Evolutionary conservation across 2,329 filamentous ascomycete genomes (phyloP).

Genomic region (Phialophora tarda): DNA sequence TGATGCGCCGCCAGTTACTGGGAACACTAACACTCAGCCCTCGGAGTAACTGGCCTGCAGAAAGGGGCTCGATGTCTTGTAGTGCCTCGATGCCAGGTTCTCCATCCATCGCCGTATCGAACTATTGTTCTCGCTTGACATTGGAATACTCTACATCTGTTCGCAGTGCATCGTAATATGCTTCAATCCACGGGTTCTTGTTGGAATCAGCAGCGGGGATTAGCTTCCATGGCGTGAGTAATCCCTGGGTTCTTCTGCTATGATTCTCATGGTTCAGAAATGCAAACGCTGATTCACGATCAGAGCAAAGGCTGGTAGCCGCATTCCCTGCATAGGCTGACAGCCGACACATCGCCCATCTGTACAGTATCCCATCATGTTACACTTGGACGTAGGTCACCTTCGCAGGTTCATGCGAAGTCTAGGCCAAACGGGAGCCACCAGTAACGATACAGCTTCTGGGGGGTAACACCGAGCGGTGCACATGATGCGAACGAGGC

Average conservation of each 20-base stretch:
- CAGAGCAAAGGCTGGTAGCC: neutral
- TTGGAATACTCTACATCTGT: neutral
- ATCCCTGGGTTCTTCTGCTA: neutral
- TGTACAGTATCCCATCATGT: neutral
- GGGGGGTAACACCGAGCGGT: neutral
- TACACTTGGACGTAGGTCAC: neutral
- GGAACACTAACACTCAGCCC: neutral
- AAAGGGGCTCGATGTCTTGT: neutral
- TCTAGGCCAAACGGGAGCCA: neutral
- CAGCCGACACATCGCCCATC: neutral
- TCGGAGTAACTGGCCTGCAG: neutral
- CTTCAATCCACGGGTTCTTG: neutral
- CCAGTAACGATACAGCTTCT: neutral
- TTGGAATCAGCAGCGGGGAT: neutral
- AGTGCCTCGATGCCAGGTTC: neutral
- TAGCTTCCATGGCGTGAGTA: neutral
- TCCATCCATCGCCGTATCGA: neutral
- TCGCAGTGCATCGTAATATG: neutral
- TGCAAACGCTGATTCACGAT: neutral
- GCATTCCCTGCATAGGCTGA: neutral
- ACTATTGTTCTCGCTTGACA: neutral
- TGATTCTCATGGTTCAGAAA: neutral
- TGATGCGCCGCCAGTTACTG: neutral
- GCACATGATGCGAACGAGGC: neutral
- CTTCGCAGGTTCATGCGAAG: neutral